phyloP scores from a whole-genome alignment of 2,329 filamentous ascomycete genomes.

The Amylocarpus encephaloides region DNA sequence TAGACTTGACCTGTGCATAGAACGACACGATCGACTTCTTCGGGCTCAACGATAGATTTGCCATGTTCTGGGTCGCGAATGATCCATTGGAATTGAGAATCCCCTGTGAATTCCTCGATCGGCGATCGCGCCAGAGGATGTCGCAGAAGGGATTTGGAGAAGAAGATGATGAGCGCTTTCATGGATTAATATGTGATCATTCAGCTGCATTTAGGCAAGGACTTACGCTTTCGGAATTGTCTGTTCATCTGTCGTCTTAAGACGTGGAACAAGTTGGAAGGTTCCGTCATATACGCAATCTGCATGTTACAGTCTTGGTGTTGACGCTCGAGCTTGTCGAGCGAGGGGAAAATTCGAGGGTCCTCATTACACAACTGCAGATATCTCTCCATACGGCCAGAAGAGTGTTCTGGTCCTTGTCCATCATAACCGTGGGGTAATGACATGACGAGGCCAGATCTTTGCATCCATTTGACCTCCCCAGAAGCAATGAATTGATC shows the following conservation, averaged over 20 bases:
- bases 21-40: constrained; percentile 90
- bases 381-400: constrained; percentile 93
- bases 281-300: constrained; percentile 94
- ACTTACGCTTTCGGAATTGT: constrained; percentile 97
- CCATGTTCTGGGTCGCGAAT: constrained; percentile 85
- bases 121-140: constrained; percentile 86
- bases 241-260: constrained; percentile 96
- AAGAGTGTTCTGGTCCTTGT: constrained; percentile 97
- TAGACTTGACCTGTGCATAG: constrained; percentile 95
- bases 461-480: constrained; percentile 98
- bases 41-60: constrained; percentile 66
- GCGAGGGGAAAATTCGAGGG: constrained; percentile 80
- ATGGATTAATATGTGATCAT: constrained; percentile 17
- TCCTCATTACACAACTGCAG: constrained; percentile 97
- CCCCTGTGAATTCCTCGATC: constrained; percentile 84
- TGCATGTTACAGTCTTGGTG: constrained; percentile 99
- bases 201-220: neutral
- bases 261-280: constrained; percentile 93
- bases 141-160: constrained; percentile 93
- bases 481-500: constrained; percentile 98
- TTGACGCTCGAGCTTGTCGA: constrained; percentile 88
- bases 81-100: constrained; percentile 95
- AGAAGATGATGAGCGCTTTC: constrained; percentile 88
- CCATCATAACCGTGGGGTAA: constrained; percentile 97
- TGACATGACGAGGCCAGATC: constrained; percentile 92